Evolutionary conservation across 768 basidiomycete species (phyloP).

Genomic region (Leucocoprinus leucothites): DNA sequence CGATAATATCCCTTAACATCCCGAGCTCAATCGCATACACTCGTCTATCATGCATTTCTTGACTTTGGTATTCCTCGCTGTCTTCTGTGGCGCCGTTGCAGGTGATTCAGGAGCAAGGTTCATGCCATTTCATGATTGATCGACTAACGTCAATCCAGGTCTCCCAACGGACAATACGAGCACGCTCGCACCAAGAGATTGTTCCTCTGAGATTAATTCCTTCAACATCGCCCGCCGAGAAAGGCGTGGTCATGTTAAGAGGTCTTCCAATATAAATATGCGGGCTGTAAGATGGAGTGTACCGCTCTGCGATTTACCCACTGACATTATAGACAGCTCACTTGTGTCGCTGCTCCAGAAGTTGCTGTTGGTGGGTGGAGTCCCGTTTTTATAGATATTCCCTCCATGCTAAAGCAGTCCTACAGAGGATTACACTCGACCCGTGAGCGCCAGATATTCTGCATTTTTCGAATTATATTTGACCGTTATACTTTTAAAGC

Average conservation of each 20-base stretch:
- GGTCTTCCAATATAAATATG: not conserved
- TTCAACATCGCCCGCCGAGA: conserved; percentile 9
- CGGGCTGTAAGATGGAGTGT: not conserved
- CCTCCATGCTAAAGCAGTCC: not conserved
- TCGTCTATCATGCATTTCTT: conserved; percentile 5
- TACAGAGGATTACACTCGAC: conserved; percentile 3
- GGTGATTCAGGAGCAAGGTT: not conserved
- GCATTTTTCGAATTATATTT: too few relatives aligned
- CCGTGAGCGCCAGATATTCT: not conserved
- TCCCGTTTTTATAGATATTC: not conserved
- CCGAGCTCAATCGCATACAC: not conserved
- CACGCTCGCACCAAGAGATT: not conserved
- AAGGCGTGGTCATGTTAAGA: conserved; percentile 4
- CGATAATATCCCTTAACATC: not conserved
- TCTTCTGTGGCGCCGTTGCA: not conserved
- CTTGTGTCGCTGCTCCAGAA: conserved; percentile 10
- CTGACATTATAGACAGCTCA: conserved; percentile 3
- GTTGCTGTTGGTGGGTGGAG: conserved; percentile 2
- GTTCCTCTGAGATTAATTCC: conserved; percentile 7
- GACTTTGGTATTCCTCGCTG: not conserved
- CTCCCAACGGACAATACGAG: not conserved
- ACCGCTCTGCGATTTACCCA: not conserved
- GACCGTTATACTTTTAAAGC: not conserved
- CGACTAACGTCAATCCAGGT: not conserved
- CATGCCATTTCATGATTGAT: not conserved